Percentiles rank a stretch among this genome's conserved stretches.
Evolutionary conservation across 2,329 filamentous ascomycete species (phyloP).

Genomic region (Fusarium longipes): DNA sequence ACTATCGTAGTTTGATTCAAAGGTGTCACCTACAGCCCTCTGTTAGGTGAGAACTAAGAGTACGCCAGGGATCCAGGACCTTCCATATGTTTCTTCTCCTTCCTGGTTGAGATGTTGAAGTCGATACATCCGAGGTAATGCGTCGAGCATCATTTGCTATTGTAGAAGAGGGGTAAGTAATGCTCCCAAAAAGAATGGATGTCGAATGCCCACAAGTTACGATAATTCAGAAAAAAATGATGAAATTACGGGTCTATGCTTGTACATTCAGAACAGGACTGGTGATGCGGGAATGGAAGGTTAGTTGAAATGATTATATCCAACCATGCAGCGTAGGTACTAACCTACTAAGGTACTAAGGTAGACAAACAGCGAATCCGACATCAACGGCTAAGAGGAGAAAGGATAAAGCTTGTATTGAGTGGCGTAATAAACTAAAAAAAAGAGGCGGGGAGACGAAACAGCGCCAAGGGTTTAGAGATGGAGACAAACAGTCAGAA

Average conservation of each 20-base stretch:
- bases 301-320: not conserved
- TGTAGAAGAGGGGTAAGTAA: not conserved
- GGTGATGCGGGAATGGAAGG: constrained; percentile 14
- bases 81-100: not conserved
- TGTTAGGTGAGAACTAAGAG: not conserved
- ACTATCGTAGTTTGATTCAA: not conserved
- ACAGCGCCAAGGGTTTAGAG: not conserved
- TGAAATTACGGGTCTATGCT: not conserved
- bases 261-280: constrained; percentile 1
- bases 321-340: constrained; percentile 9
- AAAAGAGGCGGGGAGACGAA: constrained; percentile 2
- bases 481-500: constrained; percentile 24
- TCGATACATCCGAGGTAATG: not conserved
- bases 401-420: constrained; percentile 2
- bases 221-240: not conserved
- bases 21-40: not conserved
- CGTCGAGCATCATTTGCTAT: not conserved
- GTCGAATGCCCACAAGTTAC: not conserved
- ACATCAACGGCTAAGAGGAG: not conserved
- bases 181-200: not conserved
- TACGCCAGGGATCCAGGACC: not conserved
- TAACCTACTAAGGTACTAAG: too few relatives aligned
- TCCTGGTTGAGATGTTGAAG: not conserved
- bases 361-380: constrained; percentile 32
- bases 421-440: not conserved